A percentile compares a stretch with the other conserved stretches of the same genome.
These are phyloP conservation scores for Eucalyptus viminalis DNA, from an alignment of 345 rosid species.

Conservation along the genomic window DNA sequence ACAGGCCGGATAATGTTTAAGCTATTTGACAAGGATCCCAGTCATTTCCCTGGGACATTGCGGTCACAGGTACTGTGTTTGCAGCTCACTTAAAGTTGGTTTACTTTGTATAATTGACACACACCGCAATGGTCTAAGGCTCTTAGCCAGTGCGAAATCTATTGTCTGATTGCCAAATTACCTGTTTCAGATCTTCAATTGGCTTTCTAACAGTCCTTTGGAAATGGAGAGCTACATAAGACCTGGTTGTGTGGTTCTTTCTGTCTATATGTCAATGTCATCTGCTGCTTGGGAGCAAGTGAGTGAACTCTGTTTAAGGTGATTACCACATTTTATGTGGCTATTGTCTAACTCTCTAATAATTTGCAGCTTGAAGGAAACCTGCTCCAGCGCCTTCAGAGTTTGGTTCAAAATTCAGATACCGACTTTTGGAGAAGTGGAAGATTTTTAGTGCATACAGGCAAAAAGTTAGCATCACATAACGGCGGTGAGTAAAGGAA, in stretches of 20 bases:
- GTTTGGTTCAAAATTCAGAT: conserved; percentile 43
- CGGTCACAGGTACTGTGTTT: conserved; percentile 39
- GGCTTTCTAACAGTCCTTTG: conserved; percentile 86
- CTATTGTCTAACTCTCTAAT: background rate
- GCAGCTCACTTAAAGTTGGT: background rate
- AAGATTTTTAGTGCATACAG: conserved; percentile 60
- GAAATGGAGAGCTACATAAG: conserved; percentile 98
- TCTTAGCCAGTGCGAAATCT: background rate
- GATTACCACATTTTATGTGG: background rate
- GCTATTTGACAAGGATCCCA: conserved; percentile 72
- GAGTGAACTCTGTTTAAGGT: conserved; percentile 15
- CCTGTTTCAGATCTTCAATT: conserved; percentile 54
- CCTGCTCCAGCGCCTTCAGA: conserved; percentile 32
- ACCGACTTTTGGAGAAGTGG: conserved; percentile 63
- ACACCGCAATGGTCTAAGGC: background rate
- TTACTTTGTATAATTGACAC: background rate
- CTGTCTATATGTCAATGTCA: conserved; percentile 72
- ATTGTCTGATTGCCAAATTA: background rate
- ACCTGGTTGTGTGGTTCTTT: conserved; percentile 84
- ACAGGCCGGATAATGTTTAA: conserved; percentile 66
- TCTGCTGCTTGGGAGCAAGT: conserved; percentile 63
- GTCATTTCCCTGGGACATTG: conserved; percentile 62
- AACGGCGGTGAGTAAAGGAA: conserved; percentile 41
- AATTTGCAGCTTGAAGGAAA: conserved; percentile 57
- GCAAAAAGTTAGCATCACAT: conserved; percentile 61